Base-by-base conservation (phyloP, 2,329 filamentous ascomycete species). In the Beauveria sp. region DNA sequence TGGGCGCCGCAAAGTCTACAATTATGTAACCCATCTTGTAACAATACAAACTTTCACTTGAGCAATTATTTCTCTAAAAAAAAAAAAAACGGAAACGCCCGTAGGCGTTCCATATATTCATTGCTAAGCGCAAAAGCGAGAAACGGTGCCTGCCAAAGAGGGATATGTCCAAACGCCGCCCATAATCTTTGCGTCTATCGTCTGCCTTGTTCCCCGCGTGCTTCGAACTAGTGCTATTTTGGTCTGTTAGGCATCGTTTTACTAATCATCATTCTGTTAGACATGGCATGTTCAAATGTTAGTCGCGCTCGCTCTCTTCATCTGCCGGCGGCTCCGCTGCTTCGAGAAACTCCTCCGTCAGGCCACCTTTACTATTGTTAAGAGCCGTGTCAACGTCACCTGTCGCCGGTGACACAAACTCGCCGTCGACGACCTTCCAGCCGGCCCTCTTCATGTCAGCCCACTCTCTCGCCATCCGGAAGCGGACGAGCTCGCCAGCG, bases 401-500 rank as follows among this genome's bases (percentile, higher is more conserved):
- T 24, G 67, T 67, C 1, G 62, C 68, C 1, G 80, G 79, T 1
- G 75, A 65, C n/a, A 76, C 66, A 48, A 83, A 70, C 54, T 75
- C 68, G 2, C 79, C 84, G 46, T 82, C 75, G 18, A 79, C 74
- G 24, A 90, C 69, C 41, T 66, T 77, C 89, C 90, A 96, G 0
- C 91, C 91, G 24, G 81, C 75, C 46, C 75, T 73, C 72, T 84
- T 81, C 79, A 94, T 77, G 37, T 75, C 73, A 64, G 80, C 83
- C 90, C 91, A 96, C 64, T 85, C 81, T 59, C 88, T 80, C 57
- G 79, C 81, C 6, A 96, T 80, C 71, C 86, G 90, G 55, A 85
- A 80, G 52, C 89, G 79, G 0, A 96, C 90, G 56, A 99, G 73
- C 63, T 97, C 92, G 0, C 93, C 94, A 0, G 96, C 93, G 0